Evolutionary conservation across 768 basidiomycete genomes (phyloP).

Genomic region (Hygrocybe punicea): DNA sequence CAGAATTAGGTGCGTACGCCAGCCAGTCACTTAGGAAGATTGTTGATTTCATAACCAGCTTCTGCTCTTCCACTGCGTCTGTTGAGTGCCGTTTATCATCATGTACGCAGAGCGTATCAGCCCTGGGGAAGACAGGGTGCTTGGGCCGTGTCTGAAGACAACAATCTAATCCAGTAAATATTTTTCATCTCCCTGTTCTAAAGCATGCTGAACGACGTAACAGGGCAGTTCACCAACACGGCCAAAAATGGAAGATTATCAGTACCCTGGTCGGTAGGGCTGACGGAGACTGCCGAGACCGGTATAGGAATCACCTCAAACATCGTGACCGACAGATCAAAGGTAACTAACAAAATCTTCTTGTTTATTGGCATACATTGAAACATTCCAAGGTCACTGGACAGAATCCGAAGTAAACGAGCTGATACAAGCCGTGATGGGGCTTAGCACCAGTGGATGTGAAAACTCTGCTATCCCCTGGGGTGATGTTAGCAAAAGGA

Average conservation of each 20-base stretch:
- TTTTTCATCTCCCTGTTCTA: neutral
- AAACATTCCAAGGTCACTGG: neutral
- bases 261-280: neutral
- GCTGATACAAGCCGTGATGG: neutral
- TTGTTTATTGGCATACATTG: too few relatives aligned
- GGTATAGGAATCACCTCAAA: neutral
- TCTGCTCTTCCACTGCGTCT: neutral
- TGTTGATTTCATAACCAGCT: neutral
- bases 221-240: neutral
- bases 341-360: neutral
- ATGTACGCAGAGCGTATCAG: neutral
- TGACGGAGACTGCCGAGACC: too few relatives aligned
- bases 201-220: too few relatives aligned
- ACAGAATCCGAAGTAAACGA: neutral
- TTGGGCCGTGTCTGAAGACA: neutral
- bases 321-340: neutral
- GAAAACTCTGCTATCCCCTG: neutral
- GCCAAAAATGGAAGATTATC: neutral
- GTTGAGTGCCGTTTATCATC: neutral
- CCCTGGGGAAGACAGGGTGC: too few relatives aligned
- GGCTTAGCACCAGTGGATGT: neutral
- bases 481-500: neutral
- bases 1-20: neutral
- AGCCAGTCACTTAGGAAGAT: neutral
- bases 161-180: neutral